Evolutionary conservation across 73 alveolate genomes (phyloP).

Genomic region (Tetrahymena borealis): DNA sequence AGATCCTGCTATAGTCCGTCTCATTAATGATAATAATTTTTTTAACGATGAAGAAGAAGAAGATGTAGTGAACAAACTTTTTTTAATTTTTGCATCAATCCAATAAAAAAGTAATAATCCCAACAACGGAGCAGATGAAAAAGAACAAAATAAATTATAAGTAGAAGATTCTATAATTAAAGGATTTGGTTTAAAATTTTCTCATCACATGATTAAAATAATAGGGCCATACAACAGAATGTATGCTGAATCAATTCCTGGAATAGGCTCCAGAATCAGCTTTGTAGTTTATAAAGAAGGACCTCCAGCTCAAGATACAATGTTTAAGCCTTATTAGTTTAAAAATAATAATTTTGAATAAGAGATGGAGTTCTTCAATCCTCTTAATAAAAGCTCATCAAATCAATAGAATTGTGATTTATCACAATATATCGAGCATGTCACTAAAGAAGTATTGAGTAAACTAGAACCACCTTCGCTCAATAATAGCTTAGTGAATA

Average conservation of each 20-base stretch:
- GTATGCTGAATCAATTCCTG: neutral
- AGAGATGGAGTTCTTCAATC: neutral
- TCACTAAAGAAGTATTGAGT: neutral
- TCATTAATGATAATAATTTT: neutral
- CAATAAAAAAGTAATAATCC: neutral
- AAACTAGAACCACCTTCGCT: neutral
- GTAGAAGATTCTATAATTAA: neutral
- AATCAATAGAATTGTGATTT: neutral
- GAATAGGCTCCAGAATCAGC: neutral
- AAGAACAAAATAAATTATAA: neutral
- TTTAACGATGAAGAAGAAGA: neutral
- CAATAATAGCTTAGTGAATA: neutral
- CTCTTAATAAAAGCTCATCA: neutral
- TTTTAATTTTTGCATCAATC: neutral
- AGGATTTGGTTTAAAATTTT: neutral
- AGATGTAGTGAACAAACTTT: neutral
- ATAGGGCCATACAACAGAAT: neutral
- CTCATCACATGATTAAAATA: neutral
- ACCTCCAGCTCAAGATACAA: neutral
- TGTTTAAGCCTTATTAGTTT: neutral
- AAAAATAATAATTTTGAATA: neutral
- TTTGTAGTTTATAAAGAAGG: neutral
- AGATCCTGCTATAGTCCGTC: neutral
- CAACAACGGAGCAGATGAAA: neutral
- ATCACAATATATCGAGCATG: neutral